Percentiles rank a stretch among this genome's conserved stretches.
Conservation (phyloP, 2,329 filamentous ascomycete genomes). For the Paecilomyces sp. region DNA sequence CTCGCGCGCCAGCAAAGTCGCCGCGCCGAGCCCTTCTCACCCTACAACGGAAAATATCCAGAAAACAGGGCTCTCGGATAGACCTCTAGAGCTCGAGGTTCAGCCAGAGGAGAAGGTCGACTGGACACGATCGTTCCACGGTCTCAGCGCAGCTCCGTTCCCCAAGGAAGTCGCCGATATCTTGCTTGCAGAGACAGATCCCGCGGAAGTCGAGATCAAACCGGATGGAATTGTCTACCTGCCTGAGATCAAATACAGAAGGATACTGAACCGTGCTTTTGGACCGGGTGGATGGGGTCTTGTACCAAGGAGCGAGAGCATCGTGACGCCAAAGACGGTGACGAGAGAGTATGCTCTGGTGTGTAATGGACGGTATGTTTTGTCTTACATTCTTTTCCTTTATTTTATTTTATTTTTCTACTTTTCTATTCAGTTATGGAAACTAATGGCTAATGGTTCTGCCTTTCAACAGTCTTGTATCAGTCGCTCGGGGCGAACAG, state of each 20-base stretch:
- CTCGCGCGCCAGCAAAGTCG: slow-evolving; percentile 10
- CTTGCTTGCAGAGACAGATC: slow-evolving; percentile 59
- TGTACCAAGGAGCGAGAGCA: slow-evolving; percentile 76
- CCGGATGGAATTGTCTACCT: slow-evolving; percentile 94
- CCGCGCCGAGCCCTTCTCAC: slow-evolving; percentile 18
- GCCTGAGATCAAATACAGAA: slow-evolving; percentile 94
- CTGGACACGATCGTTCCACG: slow-evolving; percentile 80
- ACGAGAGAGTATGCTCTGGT: slow-evolving; percentile 93
- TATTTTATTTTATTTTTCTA: too few species aligned
- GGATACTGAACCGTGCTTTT: slow-evolving; percentile 84
- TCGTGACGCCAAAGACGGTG: slow-evolving; percentile 70
- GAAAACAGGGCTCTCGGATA: slow-evolving; percentile 30
- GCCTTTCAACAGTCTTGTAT: slow-evolving; percentile 61
- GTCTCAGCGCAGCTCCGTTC: slow-evolving; percentile 66
- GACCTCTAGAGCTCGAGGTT: slow-evolving; percentile 23
- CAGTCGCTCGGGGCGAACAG: slow-evolving; percentile 89
- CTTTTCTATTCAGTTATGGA: too few species aligned
- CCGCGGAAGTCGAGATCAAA: slow-evolving; percentile 88
- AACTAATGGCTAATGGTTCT: slow-evolving; percentile 2
- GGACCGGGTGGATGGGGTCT: slow-evolving; percentile 94
- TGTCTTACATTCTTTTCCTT: not conserved
- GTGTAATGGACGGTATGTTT: slow-evolving; percentile 68
- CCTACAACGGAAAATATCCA: slow-evolving; percentile 29
- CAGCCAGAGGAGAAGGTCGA: slow-evolving; percentile 50
- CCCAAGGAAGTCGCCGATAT: slow-evolving; percentile 60